Conservation (phyloP, 768 basidiomycete genomes). For the Russula sp. region DNA sequence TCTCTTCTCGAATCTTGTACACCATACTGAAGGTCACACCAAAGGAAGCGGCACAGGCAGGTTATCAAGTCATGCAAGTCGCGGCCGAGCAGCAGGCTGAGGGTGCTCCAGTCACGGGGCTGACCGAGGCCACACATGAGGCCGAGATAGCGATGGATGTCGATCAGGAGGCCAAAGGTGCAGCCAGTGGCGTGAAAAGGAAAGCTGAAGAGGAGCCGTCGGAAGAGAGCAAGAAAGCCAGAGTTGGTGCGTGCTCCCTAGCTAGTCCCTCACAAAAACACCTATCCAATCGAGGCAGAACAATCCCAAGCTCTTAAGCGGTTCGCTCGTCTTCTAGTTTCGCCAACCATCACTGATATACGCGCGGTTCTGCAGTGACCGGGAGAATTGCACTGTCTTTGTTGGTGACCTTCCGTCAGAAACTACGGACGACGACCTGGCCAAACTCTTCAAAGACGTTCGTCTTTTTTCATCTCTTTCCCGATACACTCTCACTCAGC, state of each 20-base stretch:
- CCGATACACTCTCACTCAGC: conserved; percentile 18
- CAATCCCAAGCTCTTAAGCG: conserved; percentile 50
- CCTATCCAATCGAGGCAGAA: conserved; percentile 28
- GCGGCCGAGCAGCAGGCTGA: conserved; percentile 36
- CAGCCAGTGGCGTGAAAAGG: conserved; percentile 49
- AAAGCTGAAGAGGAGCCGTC: conserved; percentile 46
- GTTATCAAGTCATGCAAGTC: conserved; percentile 43
- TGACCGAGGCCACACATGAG: conserved; percentile 7
- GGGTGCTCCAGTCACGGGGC: conserved; percentile 27
- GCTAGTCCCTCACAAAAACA: background rate
- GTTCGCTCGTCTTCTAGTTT: conserved; percentile 30
- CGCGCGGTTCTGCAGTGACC: conserved; percentile 51
- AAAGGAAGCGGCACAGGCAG: conserved; percentile 60
- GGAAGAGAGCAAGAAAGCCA: conserved; percentile 52
- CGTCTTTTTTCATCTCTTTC: conserved; percentile 21
- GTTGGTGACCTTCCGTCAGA: conserved; percentile 60
- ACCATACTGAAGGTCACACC: background rate
- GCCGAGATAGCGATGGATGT: conserved; percentile 36
- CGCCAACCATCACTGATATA: background rate
- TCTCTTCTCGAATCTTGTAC: background rate
- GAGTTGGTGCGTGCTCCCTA: conserved; percentile 42
- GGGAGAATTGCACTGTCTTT: conserved; percentile 91
- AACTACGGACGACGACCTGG: conserved; percentile 59
- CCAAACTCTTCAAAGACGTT: conserved; percentile 78
- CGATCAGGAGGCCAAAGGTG: conserved; percentile 30